Percentiles rank a stretch among this genome's conserved stretches.
phyloP scores from a whole-genome alignment of 176 grass and related monocot genomes.

The Carex parvula region DNA sequence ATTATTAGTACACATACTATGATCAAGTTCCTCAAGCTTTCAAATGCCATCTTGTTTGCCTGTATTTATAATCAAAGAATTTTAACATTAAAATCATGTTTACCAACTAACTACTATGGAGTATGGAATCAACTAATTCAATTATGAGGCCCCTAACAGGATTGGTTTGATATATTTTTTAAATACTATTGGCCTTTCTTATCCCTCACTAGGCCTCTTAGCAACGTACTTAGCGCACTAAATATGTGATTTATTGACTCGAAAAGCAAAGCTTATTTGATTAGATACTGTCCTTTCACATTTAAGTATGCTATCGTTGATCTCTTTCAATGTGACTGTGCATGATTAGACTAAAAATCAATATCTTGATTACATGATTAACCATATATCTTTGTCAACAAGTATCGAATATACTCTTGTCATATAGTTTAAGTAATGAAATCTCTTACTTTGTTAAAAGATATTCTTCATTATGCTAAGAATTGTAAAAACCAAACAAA shows the following conservation, averaged over 20 bases:
- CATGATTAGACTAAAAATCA: conserved; percentile 27
- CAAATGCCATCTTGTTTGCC: conserved; percentile 44
- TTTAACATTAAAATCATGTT: neutral
- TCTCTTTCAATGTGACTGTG: conserved; percentile 29
- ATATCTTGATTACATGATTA: conserved; percentile 26
- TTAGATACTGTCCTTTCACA: conserved; percentile 7
- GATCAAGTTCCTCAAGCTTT: conserved; percentile 37
- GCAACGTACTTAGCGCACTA: neutral
- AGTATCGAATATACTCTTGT: conserved; percentile 46
- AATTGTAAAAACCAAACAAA: neutral
- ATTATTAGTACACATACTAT: conserved; percentile 49
- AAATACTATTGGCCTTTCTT: neutral
- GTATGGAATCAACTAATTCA: neutral
- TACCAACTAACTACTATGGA: neutral
- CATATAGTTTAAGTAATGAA: conserved; percentile 35
- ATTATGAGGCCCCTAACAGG: neutral
- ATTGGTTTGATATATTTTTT: neutral
- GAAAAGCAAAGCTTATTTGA: neutral
- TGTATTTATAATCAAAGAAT: conserved; percentile 23
- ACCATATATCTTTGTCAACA: conserved; percentile 31
- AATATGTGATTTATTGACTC: neutral
- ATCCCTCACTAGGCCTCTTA: neutral
- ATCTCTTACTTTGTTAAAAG: conserved; percentile 27
- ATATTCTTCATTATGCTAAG: conserved; percentile 11
- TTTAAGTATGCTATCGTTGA: neutral